Conservation (phyloP, 164 flowering plant species). For the Echeveria elegans region DNA sequence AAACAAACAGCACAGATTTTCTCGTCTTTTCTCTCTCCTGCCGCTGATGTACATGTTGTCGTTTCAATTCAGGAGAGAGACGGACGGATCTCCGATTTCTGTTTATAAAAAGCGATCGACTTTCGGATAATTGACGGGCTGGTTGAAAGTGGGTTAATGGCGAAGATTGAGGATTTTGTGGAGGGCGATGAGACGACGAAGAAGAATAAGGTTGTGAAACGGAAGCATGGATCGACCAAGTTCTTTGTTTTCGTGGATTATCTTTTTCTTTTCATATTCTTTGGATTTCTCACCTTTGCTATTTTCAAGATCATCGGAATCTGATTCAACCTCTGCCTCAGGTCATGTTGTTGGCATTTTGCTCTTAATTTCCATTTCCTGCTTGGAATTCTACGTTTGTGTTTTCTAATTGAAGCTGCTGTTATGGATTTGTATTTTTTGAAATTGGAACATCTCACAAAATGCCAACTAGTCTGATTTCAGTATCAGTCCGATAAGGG, state of each 20-base stretch:
- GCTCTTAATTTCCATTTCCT: neutral
- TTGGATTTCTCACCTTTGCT: conserved; percentile 45
- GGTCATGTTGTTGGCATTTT: neutral
- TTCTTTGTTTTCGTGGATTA: conserved; percentile 61
- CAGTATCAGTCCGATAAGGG: too few species aligned
- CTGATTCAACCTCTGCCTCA: conserved; percentile 14
- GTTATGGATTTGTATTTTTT: too few species aligned
- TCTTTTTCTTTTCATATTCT: conserved; percentile 49
- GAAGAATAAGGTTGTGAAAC: conserved; percentile 17
- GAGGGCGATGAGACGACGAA: conserved; percentile 14
- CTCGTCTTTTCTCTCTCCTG: neutral
- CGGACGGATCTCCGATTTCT: neutral
- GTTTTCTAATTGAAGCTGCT: neutral
- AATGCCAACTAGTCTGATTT: too few species aligned
- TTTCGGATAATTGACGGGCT: neutral
- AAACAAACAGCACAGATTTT: neutral
- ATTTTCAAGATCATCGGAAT: conserved; percentile 37
- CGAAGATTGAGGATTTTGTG: conserved; percentile 25
- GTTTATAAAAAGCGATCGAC: neutral
- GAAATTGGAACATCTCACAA: too few species aligned
- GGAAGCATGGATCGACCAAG: conserved; percentile 56
- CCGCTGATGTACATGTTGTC: neutral
- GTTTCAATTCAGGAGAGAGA: neutral
- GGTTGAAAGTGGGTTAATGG: conserved; percentile 24
- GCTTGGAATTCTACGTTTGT: neutral